Base-by-base conservation (phyloP, 2,329 filamentous ascomycete species). In the Calonectria pteridis region DNA sequence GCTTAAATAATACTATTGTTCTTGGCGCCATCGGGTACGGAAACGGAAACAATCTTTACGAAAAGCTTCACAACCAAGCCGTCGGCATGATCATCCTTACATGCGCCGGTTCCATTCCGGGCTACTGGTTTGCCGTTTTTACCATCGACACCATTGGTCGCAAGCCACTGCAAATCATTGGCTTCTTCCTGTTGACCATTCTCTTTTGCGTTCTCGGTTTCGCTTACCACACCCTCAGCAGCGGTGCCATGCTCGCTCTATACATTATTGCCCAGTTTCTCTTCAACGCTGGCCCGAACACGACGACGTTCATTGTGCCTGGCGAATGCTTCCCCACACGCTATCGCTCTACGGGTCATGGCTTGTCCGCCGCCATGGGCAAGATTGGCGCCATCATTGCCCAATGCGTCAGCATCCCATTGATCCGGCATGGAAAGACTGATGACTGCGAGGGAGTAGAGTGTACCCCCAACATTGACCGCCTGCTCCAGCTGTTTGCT, bases 1-100 rank as follows among this genome's bases (percentile, higher is more conserved):
- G 93, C 37, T 86, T 96, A n/a, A 96, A 96, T 81, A 95, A 93
- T 80, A 88, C 90, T 14, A 90, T 94, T 75, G 91, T 97, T 40
- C 88, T 96, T 16, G 85, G 88, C 43, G 91, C 92, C 3, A 95
- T 96, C 75, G 94, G 94, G 35, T 96, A 94, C 82, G 89, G 90
- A 23, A 86, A 86, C 37, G 92, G 92, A 13, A 79, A 84, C 40
- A 92, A 90, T 26, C 87, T 95, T 26, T 96, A 95, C 83, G 81
- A 93, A 18, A 89, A 90, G 72, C 89, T 96, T 74, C 91, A 91
- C 82, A 94, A 94, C 82, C 92, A 92, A 69, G 93, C 94, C 11
- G 89, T 95, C 2, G 94, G 94, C 9, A 94, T 94, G 82, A 89
- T 96, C 70, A 94, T 96, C 74, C 85, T 96, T 35, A 90, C 94